phyloP scores from a whole-genome alignment of 1,284 basidiomycete genomes.

The Ustilago lituana region DNA sequence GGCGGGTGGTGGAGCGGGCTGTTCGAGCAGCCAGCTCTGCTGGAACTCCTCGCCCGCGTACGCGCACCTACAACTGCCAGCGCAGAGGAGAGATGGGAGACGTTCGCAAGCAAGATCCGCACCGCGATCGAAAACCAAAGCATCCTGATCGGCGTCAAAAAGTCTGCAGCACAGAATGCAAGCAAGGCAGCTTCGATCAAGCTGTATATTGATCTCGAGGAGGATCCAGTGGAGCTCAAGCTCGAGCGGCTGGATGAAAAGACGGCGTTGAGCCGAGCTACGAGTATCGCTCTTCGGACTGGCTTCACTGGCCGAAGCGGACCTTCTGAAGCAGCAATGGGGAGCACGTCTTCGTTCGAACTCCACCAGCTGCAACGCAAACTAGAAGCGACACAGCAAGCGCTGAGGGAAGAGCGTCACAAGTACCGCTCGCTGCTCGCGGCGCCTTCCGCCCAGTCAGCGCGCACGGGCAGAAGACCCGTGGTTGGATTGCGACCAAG shows the following conservation, averaged over 20 bases:
- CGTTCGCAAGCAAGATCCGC: constrained; percentile 8
- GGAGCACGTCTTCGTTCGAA: constrained; percentile 1
- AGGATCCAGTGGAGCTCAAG: constrained; percentile 6
- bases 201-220: constrained; percentile 18
- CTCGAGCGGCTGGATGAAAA: constrained; percentile 3
- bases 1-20: constrained; percentile 37
- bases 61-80: no score
- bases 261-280: constrained; percentile 7
- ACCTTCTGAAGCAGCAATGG: background rate
- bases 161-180: background rate
- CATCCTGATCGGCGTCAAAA: constrained; percentile 17
- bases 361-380: constrained; percentile 11
- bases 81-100: background rate
- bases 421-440: constrained; percentile 50
- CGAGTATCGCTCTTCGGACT: constrained; percentile 3
- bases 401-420: constrained; percentile 37
- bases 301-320: no score
- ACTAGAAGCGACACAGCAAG: constrained; percentile 26
- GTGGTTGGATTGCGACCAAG: constrained; percentile 20
- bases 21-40: no score
- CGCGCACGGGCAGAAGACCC: constrained; percentile 8
- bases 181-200: constrained; percentile 9
- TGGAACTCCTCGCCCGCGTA: no score
- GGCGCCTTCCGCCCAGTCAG: constrained; percentile 12
- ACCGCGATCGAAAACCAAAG: constrained; percentile 7